A percentile compares a stretch with the other conserved stretches of the same genome.
phyloP scores from a whole-genome alignment of 192 early-diverging fungal species.

The Backusella macrospora region DNA sequence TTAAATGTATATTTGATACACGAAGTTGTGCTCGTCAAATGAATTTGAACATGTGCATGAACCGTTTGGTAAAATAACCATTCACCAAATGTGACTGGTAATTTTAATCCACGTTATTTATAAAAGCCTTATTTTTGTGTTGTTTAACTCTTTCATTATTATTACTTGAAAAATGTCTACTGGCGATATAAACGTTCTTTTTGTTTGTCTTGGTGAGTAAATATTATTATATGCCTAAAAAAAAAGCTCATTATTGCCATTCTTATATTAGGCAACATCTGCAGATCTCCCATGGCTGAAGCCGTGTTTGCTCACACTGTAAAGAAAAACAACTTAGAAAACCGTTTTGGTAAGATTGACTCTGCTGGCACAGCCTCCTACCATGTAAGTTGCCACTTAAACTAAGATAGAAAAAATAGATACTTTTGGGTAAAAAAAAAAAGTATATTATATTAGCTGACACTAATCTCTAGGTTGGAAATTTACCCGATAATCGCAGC shows the following conservation, averaged over 20 bases:
- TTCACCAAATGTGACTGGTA: no score
- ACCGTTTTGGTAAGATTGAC: slow-evolving; percentile 71
- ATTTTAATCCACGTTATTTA: no score
- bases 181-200: slow-evolving; percentile 1
- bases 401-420: no score
- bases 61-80: no score
- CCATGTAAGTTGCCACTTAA: slow-evolving; percentile 55
- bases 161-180: neutral
- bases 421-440: no score
- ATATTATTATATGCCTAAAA: neutral
- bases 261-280: slow-evolving; percentile 39
- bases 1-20: no score
- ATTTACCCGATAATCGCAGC: slow-evolving; percentile 72
- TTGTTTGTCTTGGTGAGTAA: slow-evolving; percentile 21
- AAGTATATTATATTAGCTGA: no score
- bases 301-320: slow-evolving; percentile 85
- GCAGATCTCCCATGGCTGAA: slow-evolving; percentile 84
- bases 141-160: neutral
- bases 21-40: no score
- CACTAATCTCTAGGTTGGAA: slow-evolving; percentile 56
- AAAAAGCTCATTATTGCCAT: neutral
- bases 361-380: slow-evolving; percentile 85
- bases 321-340: slow-evolving; percentile 53
- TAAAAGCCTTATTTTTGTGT: no score
- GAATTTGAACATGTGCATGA: no score